Base-by-base conservation (phyloP, 371 early-diverging fungal species). In the Mucor circinelloides region DNA sequence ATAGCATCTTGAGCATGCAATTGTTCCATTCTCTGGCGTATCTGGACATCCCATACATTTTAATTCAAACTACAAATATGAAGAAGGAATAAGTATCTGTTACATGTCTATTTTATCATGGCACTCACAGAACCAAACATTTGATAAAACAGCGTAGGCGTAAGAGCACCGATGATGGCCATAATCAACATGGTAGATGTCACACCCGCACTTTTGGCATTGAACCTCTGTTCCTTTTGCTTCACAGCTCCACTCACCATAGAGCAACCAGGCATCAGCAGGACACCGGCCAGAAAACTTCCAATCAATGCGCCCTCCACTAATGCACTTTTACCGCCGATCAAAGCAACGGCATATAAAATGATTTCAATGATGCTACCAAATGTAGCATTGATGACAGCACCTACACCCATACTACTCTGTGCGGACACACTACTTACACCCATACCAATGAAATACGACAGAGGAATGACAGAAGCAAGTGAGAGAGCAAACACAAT, bases 331-430 rank as follows among this genome's bases (percentile, higher is more conserved):
- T 97, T 97, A 23, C 95, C 96, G 68, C 94, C 85, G 67, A 90
- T 89, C 55, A 98, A 74, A 7, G 97, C 97, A 10, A 97, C 87
- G 13, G 89, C 81, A 78, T 97, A 97, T 44, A 98, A 79, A 52
- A 97, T 94, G 63, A 98, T 92, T 77, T 98, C 98, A 60, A 98
- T 92, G 31, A 98, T 95, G 52, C 93, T 93, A 63, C 98, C 98
- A 78, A 98, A 98, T 0, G 99, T 95, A 15, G 99, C 99, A 79
- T 97, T 98, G 72, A 97, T 92, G 31, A 97, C 97, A 0, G 97
- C 95, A 25, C 97, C 98, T 63, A 98, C 79, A 34, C 92, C 94
- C 69, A 96, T 81, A 42, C 92, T 91, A 6, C 95, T 93, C 75
- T 97, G 97, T 9, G 98, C 96, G 12, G 96, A 94, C 71, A 98